Evolutionary conservation across 306 rosid species (phyloP).

Genomic region (Cicer pinnatifidum): DNA sequence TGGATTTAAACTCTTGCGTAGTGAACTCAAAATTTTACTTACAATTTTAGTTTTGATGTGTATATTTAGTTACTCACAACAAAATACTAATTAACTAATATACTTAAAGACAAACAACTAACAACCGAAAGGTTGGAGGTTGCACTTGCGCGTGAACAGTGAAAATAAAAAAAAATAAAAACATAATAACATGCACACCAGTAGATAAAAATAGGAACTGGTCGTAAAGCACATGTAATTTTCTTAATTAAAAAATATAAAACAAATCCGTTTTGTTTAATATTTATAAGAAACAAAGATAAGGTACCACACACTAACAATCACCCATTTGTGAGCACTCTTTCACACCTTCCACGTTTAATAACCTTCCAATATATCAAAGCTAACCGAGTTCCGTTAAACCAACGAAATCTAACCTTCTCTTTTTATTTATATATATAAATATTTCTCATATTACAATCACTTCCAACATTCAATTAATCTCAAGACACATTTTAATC

Average conservation of each 20-base stretch:
- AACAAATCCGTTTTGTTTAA: neutral
- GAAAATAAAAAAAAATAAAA: neutral
- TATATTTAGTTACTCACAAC: too few species aligned
- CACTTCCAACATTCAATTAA: neutral
- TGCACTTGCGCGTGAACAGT: neutral
- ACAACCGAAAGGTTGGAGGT: too few species aligned
- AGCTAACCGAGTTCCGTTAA: neutral
- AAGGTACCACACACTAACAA: too few species aligned
- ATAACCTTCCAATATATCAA: neutral
- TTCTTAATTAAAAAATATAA: neutral
- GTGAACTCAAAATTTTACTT: too few species aligned
- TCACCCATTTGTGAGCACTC: neutral
- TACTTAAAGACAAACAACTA: too few species aligned
- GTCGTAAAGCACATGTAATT: neutral
- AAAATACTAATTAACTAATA: too few species aligned
- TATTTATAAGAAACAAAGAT: too few species aligned
- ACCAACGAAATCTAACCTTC: neutral
- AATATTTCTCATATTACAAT: neutral
- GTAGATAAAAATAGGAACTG: neutral
- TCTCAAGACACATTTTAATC: neutral
- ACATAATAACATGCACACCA: neutral
- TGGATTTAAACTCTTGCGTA: too few species aligned
- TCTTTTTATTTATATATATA: too few species aligned
- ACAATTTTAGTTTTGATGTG: too few species aligned
- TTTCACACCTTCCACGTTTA: neutral